Conservation (phyloP, 345 rosid species). For the Salix viminalis region DNA sequence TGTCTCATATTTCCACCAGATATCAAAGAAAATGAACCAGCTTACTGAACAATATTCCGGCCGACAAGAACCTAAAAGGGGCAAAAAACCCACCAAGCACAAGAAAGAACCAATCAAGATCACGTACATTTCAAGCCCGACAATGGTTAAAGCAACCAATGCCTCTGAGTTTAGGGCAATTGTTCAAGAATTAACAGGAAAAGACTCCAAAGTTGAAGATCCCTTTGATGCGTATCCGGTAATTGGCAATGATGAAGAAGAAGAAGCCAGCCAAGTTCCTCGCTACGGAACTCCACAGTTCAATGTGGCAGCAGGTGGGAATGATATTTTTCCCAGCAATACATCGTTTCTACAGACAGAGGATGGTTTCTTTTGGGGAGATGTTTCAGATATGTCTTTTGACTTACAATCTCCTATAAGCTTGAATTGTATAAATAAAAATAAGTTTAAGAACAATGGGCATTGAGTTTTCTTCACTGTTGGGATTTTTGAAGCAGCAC, state of each 20-base stretch:
- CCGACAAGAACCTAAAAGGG: not conserved
- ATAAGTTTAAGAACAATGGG: too few species aligned
- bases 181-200: slow-evolving; percentile 50
- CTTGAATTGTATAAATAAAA: too few species aligned
- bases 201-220: slow-evolving; percentile 26
- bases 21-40: slow-evolving; percentile 2
- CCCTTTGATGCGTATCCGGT: not conserved
- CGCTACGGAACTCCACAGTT: not conserved
- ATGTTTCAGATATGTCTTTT: slow-evolving; percentile 13
- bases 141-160: slow-evolving; percentile 33
- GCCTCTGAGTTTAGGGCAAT: slow-evolving; percentile 43
- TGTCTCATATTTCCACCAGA: not conserved
- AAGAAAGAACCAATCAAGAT: slow-evolving; percentile 44
- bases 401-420: slow-evolving; percentile 13
- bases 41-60: not conserved
- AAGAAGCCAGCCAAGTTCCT: not conserved
- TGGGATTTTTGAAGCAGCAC: too few species aligned
- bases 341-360: slow-evolving; percentile 1
- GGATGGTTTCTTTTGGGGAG: slow-evolving; percentile 18
- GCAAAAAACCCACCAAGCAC: slow-evolving; percentile 4
- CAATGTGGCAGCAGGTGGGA: not conserved
- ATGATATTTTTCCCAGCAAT: not conserved
- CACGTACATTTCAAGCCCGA: slow-evolving; percentile 45
- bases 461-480: too few species aligned
- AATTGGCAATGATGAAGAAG: not conserved